Conservation (phyloP, 2,329 filamentous ascomycete species). For the Talaromyces sp. region DNA sequence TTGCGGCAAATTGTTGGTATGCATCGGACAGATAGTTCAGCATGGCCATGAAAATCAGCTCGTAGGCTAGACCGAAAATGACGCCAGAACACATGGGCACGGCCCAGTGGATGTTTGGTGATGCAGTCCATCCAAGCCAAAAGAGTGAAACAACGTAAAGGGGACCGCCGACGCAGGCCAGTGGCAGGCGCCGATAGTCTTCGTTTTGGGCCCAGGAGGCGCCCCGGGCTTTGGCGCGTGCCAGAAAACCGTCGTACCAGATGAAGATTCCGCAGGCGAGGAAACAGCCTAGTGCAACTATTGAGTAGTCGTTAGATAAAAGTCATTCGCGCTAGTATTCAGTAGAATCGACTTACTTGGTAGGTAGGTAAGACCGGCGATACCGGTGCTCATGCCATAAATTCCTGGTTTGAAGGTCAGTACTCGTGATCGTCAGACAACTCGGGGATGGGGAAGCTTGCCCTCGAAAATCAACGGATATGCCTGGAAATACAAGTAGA, state of each 20-base stretch:
- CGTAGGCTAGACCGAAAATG: constrained; percentile 60
- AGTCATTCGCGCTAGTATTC: background rate
- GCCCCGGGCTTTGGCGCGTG: constrained; percentile 48
- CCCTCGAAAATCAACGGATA: constrained; percentile 66
- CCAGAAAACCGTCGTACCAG: constrained; percentile 60
- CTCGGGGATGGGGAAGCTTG: background rate
- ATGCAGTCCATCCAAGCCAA: constrained; percentile 43
- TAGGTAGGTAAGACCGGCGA: constrained; percentile 34
- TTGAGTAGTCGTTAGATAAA: background rate
- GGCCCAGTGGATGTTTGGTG: constrained; percentile 34
- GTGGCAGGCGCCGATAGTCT: constrained; percentile 63
- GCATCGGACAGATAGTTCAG: constrained; percentile 64
- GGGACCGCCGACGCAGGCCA: constrained; percentile 66
- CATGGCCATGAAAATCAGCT: constrained; percentile 61
- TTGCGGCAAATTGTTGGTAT: constrained; percentile 63
- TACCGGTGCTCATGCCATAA: constrained; percentile 35
- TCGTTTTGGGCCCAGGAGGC: constrained; percentile 55
- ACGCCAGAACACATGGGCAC: constrained; percentile 59
- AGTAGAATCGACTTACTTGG: constrained; percentile 27
- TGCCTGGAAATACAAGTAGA: constrained; percentile 72
- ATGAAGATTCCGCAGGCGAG: constrained; percentile 62
- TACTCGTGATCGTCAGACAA: constrained; percentile 45
- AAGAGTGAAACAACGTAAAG: constrained; percentile 50
- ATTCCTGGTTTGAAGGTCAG: constrained; percentile 23
- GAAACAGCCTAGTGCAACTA: constrained; percentile 58